These are phyloP conservation scores for Fusarium subtropicale DNA, from an alignment of 2,329 filamentous ascomycete genomes.

Conservation along the genomic window DNA sequence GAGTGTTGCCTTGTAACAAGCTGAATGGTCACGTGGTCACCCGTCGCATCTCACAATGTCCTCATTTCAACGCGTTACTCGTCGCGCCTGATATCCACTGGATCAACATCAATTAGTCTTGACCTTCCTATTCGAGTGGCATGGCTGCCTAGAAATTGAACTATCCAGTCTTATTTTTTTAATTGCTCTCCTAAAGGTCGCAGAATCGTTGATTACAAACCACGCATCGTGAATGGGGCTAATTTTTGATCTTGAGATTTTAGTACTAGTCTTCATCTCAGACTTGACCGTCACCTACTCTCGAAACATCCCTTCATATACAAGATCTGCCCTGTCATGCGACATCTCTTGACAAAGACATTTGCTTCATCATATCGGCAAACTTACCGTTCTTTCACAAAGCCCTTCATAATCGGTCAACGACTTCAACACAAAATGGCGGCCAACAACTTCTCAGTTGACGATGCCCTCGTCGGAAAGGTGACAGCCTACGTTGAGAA, in stretches of 20 bases:
- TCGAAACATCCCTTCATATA: not conserved
- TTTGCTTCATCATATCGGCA: not conserved
- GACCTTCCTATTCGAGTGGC: conserved; percentile 8
- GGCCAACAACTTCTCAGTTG: conserved; percentile 42
- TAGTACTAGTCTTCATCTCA: conserved; percentile 13
- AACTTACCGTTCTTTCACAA: not conserved
- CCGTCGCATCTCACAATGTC: conserved; percentile 13
- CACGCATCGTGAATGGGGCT: conserved; percentile 4
- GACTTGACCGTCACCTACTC: conserved; percentile 1
- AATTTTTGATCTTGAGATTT: conserved; percentile 25
- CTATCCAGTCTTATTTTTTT: not conserved
- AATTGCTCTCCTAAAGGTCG: not conserved
- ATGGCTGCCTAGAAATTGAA: not conserved
- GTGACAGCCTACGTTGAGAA: conserved; percentile 73
- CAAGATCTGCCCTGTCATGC: conserved; percentile 11
- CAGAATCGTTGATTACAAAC: conserved; percentile 23
- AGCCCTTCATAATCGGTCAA: not conserved
- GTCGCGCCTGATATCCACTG: conserved; percentile 10
- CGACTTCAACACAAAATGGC: conserved; percentile 39
- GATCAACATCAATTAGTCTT: conserved; percentile 6
- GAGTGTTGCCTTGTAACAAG: not conserved
- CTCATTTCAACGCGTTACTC: conserved; percentile 8
- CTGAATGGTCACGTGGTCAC: conserved; percentile 35
- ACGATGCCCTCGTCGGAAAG: conserved; percentile 62
- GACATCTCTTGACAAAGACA: conserved; percentile 4